Evolutionary conservation across 371 early-diverging fungal species (phyloP).

Genomic region (Mucor ambiguus): DNA sequence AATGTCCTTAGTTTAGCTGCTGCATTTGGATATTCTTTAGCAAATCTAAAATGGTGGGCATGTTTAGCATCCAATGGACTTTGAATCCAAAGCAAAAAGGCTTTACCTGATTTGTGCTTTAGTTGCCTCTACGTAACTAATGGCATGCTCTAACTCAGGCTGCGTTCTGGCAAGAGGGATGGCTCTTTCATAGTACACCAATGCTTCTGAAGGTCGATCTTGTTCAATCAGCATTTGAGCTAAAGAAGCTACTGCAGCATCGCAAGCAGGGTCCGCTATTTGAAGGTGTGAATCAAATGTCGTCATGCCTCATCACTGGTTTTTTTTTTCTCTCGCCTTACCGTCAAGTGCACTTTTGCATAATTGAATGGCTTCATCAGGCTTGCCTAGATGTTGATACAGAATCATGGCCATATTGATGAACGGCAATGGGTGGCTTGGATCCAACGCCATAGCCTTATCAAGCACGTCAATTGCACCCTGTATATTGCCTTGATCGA

Average conservation of each 20-base stretch:
- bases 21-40: constrained; percentile 43
- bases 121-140: constrained; percentile 72
- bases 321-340: constrained; percentile 63
- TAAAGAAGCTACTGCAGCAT: constrained; percentile 90
- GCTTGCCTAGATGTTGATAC: constrained; percentile 78
- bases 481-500: constrained; percentile 78
- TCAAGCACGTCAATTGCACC: constrained; percentile 74
- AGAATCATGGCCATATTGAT: constrained; percentile 92
- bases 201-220: constrained; percentile 81
- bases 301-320: constrained; percentile 35
- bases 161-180: constrained; percentile 86
- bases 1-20: constrained; percentile 37
- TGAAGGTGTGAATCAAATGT: background rate
- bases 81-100: background rate
- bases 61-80: background rate
- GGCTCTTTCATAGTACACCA: constrained; percentile 79
- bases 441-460: constrained; percentile 70
- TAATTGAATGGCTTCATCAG: constrained; percentile 70
- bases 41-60: constrained; percentile 23
- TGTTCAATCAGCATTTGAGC: constrained; percentile 87
- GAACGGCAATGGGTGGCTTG: constrained; percentile 83
- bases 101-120: constrained; percentile 34
- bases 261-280: constrained; percentile 48
- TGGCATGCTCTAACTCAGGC: constrained; percentile 83
- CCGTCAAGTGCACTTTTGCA: constrained; percentile 80